A percentile compares a stretch with the other conserved stretches of the same genome.
Evolutionary conservation across 2,329 filamentous ascomycete genomes (phyloP).

Genomic region (Nigrograna mackinnonii): DNA sequence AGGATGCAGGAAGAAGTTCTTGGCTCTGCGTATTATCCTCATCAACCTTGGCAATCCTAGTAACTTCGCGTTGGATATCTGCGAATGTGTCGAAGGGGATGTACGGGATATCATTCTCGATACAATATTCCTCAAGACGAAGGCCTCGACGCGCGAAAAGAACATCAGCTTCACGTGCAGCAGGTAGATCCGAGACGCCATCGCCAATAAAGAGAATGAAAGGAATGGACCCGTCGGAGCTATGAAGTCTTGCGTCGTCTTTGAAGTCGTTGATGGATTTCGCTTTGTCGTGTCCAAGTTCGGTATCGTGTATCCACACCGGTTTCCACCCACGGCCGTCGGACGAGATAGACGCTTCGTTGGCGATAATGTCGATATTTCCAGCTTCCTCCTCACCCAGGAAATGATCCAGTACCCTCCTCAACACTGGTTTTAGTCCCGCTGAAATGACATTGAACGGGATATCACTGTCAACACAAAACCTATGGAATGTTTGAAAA

Average conservation of each 20-base stretch:
- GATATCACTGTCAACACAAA: constrained; percentile 64
- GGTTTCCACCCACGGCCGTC: constrained; percentile 66
- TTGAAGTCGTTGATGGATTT: constrained; percentile 66
- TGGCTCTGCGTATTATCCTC: constrained; percentile 62
- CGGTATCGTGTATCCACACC: constrained; percentile 68
- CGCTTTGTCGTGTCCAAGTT: constrained; percentile 70
- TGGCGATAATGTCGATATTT: constrained; percentile 69
- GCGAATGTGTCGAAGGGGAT: constrained; percentile 68
- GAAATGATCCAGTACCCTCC: constrained; percentile 66
- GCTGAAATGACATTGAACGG: constrained; percentile 73
- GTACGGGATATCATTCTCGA: constrained; percentile 63
- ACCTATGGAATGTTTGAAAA: constrained; percentile 67
- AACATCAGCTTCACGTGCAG: constrained; percentile 68
- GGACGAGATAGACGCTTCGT: constrained; percentile 63
- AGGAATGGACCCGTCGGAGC: constrained; percentile 64
- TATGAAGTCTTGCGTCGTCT: constrained; percentile 55
- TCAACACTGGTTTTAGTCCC: constrained; percentile 66
- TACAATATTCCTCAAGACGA: constrained; percentile 67
- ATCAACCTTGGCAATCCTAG: constrained; percentile 62
- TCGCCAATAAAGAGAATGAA: constrained; percentile 73
- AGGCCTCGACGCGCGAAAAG: constrained; percentile 69
- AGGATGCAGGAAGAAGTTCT: constrained; percentile 55
- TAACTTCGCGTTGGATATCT: constrained; percentile 65
- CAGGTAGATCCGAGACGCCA: constrained; percentile 68
- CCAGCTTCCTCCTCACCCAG: constrained; percentile 63